Conservation (phyloP, 352 stramenopile species). For the Peronospora destructor region DNA sequence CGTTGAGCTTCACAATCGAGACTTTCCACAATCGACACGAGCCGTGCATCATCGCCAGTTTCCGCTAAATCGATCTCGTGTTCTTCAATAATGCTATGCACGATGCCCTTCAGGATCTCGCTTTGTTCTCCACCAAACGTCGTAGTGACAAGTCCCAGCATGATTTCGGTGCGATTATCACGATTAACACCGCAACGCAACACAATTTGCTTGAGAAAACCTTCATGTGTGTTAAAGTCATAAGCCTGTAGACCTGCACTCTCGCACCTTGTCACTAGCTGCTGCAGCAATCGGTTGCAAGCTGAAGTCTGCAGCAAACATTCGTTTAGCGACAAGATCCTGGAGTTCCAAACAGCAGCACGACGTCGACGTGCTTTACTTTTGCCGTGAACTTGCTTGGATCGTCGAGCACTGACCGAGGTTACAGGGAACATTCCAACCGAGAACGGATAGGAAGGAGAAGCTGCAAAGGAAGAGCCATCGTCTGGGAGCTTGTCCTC, state of each 20-base stretch:
- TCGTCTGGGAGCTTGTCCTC: slow-evolving; percentile 28
- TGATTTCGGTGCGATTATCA: slow-evolving; percentile 33
- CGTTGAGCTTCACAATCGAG: slow-evolving; percentile 54
- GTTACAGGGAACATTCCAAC: slow-evolving; percentile 64
- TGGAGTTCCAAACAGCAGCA: slow-evolving; percentile 42
- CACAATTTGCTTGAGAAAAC: slow-evolving; percentile 65
- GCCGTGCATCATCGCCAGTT: slow-evolving; percentile 2
- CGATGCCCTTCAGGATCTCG: slow-evolving; percentile 23
- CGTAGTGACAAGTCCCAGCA: slow-evolving; percentile 62
- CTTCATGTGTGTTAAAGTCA: slow-evolving; percentile 49
- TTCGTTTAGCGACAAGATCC: slow-evolving; percentile 57
- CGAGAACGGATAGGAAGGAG: slow-evolving; percentile 36
- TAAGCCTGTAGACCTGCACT: slow-evolving; percentile 37
- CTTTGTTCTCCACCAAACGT: slow-evolving; percentile 35
- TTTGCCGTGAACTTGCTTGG: slow-evolving; percentile 30
- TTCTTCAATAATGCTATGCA: slow-evolving; percentile 27
- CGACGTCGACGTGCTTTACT: slow-evolving; percentile 24
- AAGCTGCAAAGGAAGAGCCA: not conserved
- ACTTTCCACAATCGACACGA: slow-evolving; percentile 62
- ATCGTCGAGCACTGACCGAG: slow-evolving; percentile 38
- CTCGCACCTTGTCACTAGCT: slow-evolving; percentile 28
- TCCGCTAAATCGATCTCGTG: slow-evolving; percentile 6
- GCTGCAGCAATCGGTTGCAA: slow-evolving; percentile 42
- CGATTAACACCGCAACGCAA: slow-evolving; percentile 39
- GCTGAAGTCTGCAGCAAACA: slow-evolving; percentile 44